These are phyloP conservation scores for Eimeria brunetti DNA, from an alignment of 169 alveolate species.

Conservation along the genomic window DNA sequence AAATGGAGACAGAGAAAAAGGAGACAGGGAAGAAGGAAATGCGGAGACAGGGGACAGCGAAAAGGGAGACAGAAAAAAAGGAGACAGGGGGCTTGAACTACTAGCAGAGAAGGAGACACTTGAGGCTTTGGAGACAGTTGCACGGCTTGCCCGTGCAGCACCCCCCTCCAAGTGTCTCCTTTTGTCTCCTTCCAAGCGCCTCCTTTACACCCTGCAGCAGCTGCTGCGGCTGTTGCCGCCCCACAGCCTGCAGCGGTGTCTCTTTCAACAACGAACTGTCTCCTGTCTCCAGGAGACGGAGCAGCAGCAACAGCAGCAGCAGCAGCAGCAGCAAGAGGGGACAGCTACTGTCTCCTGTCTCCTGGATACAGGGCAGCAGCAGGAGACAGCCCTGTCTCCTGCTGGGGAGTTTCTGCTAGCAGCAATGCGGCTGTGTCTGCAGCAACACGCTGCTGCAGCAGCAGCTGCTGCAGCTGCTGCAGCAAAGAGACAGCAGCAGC, in stretches of 20 bases:
- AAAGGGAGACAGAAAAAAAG: no score
- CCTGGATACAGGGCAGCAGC: neutral
- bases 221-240: slow-evolving; percentile 10
- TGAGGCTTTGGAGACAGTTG: neutral
- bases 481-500: neutral
- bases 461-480: neutral
- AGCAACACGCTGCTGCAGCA: slow-evolving; percentile 22
- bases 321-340: no score
- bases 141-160: neutral
- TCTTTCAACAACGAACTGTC: neutral
- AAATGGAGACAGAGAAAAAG: no score
- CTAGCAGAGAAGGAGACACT: neutral
- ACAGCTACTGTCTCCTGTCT: no score
- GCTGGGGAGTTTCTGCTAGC: slow-evolving; percentile 37
- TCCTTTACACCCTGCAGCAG: slow-evolving; percentile 25
- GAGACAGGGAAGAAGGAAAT: no score
- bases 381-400: slow-evolving; percentile 26
- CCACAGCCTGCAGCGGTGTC: slow-evolving; percentile 6
- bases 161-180: neutral
- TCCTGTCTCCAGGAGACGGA: neutral
- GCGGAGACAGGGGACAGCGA: neutral
- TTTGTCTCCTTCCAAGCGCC: neutral
- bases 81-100: neutral
- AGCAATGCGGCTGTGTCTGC: slow-evolving; percentile 19
- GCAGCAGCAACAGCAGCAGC: no score